phyloP scores from a whole-genome alignment of 257 asterid genomes.

The Anisodus tanguticus region DNA sequence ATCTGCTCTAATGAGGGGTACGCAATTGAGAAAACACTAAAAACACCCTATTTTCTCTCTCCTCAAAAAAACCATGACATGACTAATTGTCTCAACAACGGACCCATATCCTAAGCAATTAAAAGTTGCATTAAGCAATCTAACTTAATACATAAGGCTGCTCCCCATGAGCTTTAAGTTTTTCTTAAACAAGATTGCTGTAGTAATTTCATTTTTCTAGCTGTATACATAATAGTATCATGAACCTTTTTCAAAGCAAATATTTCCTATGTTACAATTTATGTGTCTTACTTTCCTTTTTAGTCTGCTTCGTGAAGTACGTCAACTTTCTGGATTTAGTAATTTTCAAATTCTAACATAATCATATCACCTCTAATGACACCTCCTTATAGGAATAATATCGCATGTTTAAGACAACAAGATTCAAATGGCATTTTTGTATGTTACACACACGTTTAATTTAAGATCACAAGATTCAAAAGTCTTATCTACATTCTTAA shows the following conservation, averaged over 20 bases:
- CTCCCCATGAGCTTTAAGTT: background rate
- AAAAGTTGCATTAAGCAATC: too few species aligned
- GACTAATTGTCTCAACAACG: background rate
- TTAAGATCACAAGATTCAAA: background rate
- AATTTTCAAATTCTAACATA: background rate
- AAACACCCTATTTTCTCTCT: background rate
- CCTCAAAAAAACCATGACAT: background rate
- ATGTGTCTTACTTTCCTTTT: background rate
- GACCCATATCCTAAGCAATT: background rate
- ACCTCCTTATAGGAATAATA: background rate
- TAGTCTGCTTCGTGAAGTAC: background rate
- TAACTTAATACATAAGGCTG: background rate
- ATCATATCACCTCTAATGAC: background rate
- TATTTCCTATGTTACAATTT: background rate
- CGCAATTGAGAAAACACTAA: background rate
- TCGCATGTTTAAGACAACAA: background rate
- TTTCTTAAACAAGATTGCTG: background rate
- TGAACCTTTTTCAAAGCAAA: background rate
- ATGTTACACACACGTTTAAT: background rate
- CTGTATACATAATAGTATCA: background rate
- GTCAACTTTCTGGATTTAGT: background rate
- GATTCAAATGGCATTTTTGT: background rate
- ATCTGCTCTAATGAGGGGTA: too few species aligned
- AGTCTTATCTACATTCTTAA: background rate
- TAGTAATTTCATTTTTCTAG: background rate